These are phyloP conservation scores for Aspergillus fischeri DNA, from an alignment of 2,329 filamentous ascomycete genomes.

Conservation along the genomic window DNA sequence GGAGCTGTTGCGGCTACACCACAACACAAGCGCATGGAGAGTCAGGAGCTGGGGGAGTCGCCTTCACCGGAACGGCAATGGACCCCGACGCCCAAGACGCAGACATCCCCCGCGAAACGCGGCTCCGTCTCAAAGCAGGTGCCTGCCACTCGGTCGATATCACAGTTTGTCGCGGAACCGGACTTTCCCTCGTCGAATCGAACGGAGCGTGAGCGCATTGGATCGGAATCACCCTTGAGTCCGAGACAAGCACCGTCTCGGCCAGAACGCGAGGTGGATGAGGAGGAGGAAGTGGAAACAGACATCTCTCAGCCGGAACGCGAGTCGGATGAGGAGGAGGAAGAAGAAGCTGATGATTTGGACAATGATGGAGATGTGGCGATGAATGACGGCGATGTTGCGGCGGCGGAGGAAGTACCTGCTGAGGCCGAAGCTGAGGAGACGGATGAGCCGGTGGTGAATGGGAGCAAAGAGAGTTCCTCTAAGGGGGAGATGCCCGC, in stretches of 20 bases:
- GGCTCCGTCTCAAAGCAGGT: background rate
- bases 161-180: background rate
- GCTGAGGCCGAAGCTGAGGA: background rate
- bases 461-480: background rate
- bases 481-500: background rate
- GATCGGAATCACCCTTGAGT: background rate
- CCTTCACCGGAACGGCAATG: slow-evolving; percentile 10
- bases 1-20: slow-evolving; percentile 5
- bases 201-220: background rate
- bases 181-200: background rate
- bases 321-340: background rate
- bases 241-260: background rate
- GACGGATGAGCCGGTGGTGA: background rate
- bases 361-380: slow-evolving; percentile 14
- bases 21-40: slow-evolving; percentile 15
- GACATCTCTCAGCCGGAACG: background rate
- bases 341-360: background rate
- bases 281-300: background rate
- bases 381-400: slow-evolving; percentile 11
- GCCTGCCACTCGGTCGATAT: slow-evolving; percentile 1
- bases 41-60: slow-evolving; percentile 26
- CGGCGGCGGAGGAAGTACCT: background rate
- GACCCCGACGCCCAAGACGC: background rate
- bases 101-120: background rate
- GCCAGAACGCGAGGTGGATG: background rate